Conservation (phyloP, 1,284 basidiomycete genomes). For the Xanthoconium separans region DNA sequence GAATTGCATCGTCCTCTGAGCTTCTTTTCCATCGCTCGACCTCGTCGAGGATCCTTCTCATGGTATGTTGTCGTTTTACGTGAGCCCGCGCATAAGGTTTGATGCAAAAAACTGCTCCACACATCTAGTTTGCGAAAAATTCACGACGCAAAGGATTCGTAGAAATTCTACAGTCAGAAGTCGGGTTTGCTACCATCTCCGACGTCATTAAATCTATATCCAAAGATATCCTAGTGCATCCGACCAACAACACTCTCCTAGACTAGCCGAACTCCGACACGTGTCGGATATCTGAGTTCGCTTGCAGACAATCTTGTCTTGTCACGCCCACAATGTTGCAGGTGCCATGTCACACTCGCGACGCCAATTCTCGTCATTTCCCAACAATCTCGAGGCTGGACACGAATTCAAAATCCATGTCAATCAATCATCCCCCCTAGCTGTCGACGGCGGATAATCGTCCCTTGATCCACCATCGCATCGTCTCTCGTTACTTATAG, state of each 20-base stretch:
- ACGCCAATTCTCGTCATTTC: constrained; percentile 4
- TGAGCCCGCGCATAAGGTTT: constrained; percentile 17
- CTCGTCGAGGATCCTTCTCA: constrained; percentile 1
- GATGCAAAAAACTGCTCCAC: constrained; percentile 4
- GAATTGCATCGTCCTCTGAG: constrained; percentile 1
- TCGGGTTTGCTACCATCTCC: constrained; percentile 22
- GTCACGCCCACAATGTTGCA: constrained; percentile 6
- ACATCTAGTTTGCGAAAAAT: neutral
- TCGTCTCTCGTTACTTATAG: neutral
- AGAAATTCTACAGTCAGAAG: constrained; percentile 5
- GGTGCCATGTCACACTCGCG: constrained; percentile 4
- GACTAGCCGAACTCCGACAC: constrained; percentile 14
- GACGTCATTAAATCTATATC: constrained; percentile 11
- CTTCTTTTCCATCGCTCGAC: constrained; percentile 10
- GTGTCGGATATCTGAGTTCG: constrained; percentile 12
- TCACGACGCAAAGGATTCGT: constrained; percentile 6
- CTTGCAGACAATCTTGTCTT: constrained; percentile 4
- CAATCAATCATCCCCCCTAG: constrained; percentile 9
- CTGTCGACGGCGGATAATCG: constrained; percentile 1
- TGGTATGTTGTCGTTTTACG: constrained; percentile 13
- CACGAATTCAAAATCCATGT: constrained; percentile 1
- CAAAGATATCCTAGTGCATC: neutral
- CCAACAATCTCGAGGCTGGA: neutral
- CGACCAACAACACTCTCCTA: neutral
- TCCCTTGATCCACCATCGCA: neutral